A percentile compares a stretch with the other conserved stretches of the same genome.
phyloP scores from a whole-genome alignment of 192 early-diverging fungal genomes.

The Backusella sp. region DNA sequence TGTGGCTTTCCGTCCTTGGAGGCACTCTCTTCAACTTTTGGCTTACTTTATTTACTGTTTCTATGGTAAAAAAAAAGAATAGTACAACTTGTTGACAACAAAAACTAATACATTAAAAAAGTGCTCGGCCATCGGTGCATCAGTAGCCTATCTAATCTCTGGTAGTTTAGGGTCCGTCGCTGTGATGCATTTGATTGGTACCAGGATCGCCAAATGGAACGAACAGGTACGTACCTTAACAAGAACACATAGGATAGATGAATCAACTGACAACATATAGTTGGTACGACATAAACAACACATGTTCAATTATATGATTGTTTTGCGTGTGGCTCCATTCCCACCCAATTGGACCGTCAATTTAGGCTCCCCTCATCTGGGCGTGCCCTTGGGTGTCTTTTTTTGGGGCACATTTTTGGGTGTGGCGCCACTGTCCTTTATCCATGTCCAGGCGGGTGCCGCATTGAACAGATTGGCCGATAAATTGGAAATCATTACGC shows the following conservation, averaged over 20 bases:
- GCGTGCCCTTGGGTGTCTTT: slow-evolving; percentile 49
- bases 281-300: slow-evolving; percentile 48
- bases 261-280: slow-evolving; percentile 10
- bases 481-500: slow-evolving; percentile 45
- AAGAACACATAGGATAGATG: background rate
- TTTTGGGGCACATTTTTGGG: slow-evolving; percentile 57
- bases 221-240: slow-evolving; percentile 39
- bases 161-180: slow-evolving; percentile 45
- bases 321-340: slow-evolving; percentile 53
- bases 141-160: slow-evolving; percentile 52
- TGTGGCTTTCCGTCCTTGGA: slow-evolving; percentile 61
- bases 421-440: slow-evolving; percentile 48
- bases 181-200: slow-evolving; percentile 45
- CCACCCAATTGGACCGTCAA: slow-evolving; percentile 64
- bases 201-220: slow-evolving; percentile 45
- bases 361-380: slow-evolving; percentile 55
- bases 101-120: slow-evolving; percentile 20
- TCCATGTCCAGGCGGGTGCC: slow-evolving; percentile 58
- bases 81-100: background rate
- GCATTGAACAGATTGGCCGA: slow-evolving; percentile 52
- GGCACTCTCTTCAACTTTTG: slow-evolving; percentile 56
- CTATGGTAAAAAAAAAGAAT: slow-evolving; percentile 34
- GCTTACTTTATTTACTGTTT: slow-evolving; percentile 48
- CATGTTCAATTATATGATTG: slow-evolving; percentile 59
- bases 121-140: slow-evolving; percentile 55